These are phyloP conservation scores for Dittrichia graveolens DNA, from an alignment of 129 eudicot genomes.

Conservation along the genomic window DNA sequence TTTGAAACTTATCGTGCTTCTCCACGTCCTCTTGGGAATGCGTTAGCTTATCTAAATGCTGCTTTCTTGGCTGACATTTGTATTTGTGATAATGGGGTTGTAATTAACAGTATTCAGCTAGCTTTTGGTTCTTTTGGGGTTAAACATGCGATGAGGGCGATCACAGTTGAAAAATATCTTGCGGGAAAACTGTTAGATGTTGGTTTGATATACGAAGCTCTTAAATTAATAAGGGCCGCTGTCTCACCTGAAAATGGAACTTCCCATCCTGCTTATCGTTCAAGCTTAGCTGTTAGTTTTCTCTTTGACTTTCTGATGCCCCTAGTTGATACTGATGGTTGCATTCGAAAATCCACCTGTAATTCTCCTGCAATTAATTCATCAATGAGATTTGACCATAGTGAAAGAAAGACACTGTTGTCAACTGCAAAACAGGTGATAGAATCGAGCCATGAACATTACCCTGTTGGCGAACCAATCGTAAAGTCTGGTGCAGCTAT, in stretches of 20 bases:
- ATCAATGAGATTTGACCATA: slow-evolving; percentile 16
- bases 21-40: slow-evolving; percentile 92
- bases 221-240: slow-evolving; percentile 42
- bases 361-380: slow-evolving; percentile 14
- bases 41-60: slow-evolving; percentile 82
- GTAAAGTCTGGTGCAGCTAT: slow-evolving; percentile 73
- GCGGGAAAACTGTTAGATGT: slow-evolving; percentile 48
- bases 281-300: slow-evolving; percentile 80
- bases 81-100: slow-evolving; percentile 33
- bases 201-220: slow-evolving; percentile 54
- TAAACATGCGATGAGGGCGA: slow-evolving; percentile 67
- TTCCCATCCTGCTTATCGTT: slow-evolving; percentile 57
- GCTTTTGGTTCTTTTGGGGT: slow-evolving; percentile 84
- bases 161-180: slow-evolving; percentile 60
- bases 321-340: slow-evolving; percentile 32
- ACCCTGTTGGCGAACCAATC: slow-evolving; percentile 86
- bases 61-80: slow-evolving; percentile 73
- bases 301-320: slow-evolving; percentile 72
- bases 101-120: slow-evolving; percentile 52
- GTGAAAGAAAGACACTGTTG: slow-evolving; percentile 36
- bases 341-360: slow-evolving; percentile 4
- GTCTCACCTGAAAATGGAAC: slow-evolving; percentile 69
- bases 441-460: slow-evolving; percentile 59
- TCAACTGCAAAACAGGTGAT: slow-evolving; percentile 76
- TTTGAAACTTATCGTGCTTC: slow-evolving; percentile 90